These are phyloP conservation scores for Psilocybe subaeruginosa DNA, from an alignment of 768 basidiomycete species.

Conservation along the genomic window DNA sequence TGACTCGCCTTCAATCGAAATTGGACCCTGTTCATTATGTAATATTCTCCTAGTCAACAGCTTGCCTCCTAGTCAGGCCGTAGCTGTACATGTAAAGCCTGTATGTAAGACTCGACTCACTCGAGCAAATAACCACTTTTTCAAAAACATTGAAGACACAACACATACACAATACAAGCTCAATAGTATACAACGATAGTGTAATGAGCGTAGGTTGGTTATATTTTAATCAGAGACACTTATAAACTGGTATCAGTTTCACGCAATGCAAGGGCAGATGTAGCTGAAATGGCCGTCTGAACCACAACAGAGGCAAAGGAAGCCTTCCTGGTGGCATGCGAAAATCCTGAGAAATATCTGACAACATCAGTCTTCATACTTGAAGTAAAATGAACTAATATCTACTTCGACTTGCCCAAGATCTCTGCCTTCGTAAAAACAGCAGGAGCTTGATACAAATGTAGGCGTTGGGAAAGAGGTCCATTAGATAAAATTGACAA, in stretches of 20 bases:
- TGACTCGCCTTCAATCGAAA: background rate
- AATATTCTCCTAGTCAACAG: constrained; percentile 14
- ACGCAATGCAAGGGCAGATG: background rate
- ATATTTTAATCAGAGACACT: too few relatives aligned
- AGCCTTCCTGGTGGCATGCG: background rate
- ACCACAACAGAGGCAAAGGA: background rate
- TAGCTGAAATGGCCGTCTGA: background rate
- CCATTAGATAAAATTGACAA: constrained; percentile 16
- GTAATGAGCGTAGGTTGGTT: background rate
- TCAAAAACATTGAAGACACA: too few relatives aligned
- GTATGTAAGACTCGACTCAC: too few relatives aligned
- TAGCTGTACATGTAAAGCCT: too few relatives aligned
- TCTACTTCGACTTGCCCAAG: constrained; percentile 16
- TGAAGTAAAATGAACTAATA: background rate
- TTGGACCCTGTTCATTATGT: constrained; percentile 16
- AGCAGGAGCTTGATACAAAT: constrained; percentile 13
- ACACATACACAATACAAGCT: too few relatives aligned
- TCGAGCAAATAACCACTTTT: too few relatives aligned
- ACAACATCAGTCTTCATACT: background rate
- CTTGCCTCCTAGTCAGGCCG: background rate
- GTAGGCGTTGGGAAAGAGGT: constrained; percentile 16
- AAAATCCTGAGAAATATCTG: constrained; percentile 10
- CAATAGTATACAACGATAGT: background rate
- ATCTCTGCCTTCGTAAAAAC: constrained; percentile 19
- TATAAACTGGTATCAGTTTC: background rate